phyloP scores from a whole-genome alignment of 2,329 filamentous ascomycete genomes.

The Colletotrichum caudatum region DNA sequence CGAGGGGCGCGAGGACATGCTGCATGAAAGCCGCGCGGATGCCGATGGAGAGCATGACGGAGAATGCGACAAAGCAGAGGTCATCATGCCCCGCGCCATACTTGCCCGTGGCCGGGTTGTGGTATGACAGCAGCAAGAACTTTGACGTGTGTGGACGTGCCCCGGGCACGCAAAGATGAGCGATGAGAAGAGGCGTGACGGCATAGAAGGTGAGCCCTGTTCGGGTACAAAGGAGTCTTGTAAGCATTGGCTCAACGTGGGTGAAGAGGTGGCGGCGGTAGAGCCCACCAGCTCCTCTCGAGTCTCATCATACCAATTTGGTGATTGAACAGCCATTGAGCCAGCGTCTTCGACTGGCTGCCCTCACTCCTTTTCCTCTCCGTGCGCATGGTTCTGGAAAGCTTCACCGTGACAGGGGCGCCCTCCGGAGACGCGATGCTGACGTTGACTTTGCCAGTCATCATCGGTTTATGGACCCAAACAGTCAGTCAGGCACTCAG shows the following conservation, averaged over 20 bases:
- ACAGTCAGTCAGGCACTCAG: background rate
- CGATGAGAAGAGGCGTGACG: background rate
- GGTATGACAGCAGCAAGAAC: background rate
- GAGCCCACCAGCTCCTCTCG: background rate
- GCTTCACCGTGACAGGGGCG: background rate
- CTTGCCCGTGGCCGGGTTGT: slow-evolving; percentile 1
- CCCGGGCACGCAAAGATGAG: background rate
- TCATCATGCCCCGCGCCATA: slow-evolving; percentile 22
- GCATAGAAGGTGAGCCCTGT: background rate
- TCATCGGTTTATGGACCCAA: background rate
- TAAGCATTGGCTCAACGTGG: slow-evolving; percentile 1
- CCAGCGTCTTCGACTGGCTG: background rate
- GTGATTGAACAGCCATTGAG: slow-evolving; percentile 12
- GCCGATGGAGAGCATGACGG: background rate
- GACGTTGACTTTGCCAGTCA: background rate
- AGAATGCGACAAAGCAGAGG: slow-evolving; percentile 16
- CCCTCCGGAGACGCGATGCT: background rate
- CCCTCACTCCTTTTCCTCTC: background rate
- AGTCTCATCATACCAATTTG: slow-evolving; percentile 8
- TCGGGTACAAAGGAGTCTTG: background rate
- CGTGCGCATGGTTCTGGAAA: background rate
- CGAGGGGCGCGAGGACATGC: background rate
- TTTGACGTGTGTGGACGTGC: slow-evolving; percentile 11
- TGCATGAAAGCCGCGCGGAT: slow-evolving; percentile 13
- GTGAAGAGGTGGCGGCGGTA: background rate